Evolutionary conservation across 371 early-diverging fungal genomes (phyloP).

Genomic region (Mycotypha africana): DNA sequence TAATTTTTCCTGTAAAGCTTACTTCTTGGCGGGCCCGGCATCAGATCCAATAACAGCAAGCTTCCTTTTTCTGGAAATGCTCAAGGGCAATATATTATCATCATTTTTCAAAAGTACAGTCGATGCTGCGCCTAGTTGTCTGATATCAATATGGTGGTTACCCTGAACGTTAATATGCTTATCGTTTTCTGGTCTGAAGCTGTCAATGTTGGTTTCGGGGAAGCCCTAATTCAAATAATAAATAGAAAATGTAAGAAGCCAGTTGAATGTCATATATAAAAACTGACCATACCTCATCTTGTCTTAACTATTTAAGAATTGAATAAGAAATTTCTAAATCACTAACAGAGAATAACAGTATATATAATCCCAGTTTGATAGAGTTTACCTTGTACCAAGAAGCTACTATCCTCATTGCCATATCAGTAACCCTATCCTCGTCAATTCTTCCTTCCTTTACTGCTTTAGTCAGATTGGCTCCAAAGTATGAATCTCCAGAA

Average conservation of each 20-base stretch:
- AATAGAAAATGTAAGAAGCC: neutral
- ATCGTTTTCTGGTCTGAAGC: constrained; percentile 18
- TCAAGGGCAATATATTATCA: constrained; percentile 35
- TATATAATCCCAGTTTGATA: too few relatives aligned
- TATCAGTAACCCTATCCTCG: constrained; percentile 43
- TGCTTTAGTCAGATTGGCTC: constrained; percentile 28
- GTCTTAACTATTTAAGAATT: constrained; percentile 7
- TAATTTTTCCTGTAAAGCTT: too few relatives aligned
- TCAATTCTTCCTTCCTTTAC: constrained; percentile 24
- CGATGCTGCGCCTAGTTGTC: constrained; percentile 48
- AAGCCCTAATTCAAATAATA: constrained; percentile 17
- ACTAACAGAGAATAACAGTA: too few relatives aligned
- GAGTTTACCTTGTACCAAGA: constrained; percentile 43
- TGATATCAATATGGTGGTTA: constrained; percentile 27
- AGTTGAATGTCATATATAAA: neutral
- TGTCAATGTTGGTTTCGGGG: constrained; percentile 32
- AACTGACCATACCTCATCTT: constrained; percentile 10
- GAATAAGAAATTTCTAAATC: too few relatives aligned
- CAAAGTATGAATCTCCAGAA: constrained; percentile 31
- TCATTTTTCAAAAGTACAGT: constrained; percentile 43
- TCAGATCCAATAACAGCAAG: constrained; percentile 54
- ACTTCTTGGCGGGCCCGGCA: constrained; percentile 38
- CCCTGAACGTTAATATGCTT: constrained; percentile 32
- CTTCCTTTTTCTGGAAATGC: constrained; percentile 2
- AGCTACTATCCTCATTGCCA: constrained; percentile 53